A percentile compares a stretch with the other conserved stretches of the same genome.
Evolutionary conservation across 164 flowering plant species (phyloP).

Genomic region (Chimonanthus praecox): DNA sequence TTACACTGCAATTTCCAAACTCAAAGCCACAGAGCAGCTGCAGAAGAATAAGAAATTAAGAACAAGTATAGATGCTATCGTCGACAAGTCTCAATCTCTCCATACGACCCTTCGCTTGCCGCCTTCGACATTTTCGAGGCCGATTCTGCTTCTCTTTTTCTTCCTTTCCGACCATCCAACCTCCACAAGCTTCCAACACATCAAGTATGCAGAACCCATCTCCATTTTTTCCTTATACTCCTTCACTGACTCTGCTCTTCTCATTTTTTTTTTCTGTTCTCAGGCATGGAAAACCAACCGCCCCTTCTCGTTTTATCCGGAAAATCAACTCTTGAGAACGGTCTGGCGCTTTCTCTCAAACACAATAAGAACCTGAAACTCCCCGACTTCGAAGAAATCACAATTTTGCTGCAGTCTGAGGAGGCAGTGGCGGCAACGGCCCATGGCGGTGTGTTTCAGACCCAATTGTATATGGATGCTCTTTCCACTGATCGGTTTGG

Average conservation of each 20-base stretch:
- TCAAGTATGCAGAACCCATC: not conserved
- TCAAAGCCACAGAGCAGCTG: not conserved
- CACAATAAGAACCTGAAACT: conserved; percentile 37
- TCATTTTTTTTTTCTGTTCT: not conserved
- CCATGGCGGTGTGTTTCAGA: conserved; percentile 25
- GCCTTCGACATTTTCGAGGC: not conserved
- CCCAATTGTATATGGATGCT: conserved; percentile 37
- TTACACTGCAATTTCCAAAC: not conserved
- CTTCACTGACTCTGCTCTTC: not conserved
- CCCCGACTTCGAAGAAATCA: conserved; percentile 32
- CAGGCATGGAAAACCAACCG: conserved; percentile 22
- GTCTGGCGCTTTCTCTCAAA: conserved; percentile 46
- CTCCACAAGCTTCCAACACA: not conserved
- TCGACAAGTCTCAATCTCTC: not conserved
- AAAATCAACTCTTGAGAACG: conserved; percentile 51
- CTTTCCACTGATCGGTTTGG: conserved; percentile 61
- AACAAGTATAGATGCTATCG: too few relatives aligned
- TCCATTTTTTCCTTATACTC: not conserved
- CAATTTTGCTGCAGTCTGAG: conserved; percentile 27
- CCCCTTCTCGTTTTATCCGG: conserved; percentile 47
- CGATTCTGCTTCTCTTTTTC: not conserved
- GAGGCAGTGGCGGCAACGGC: conserved; percentile 22
- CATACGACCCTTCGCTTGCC: not conserved
- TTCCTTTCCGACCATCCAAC: not conserved
- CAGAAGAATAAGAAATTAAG: not conserved